Evolutionary conservation across 116 monocot genomes (phyloP), one percentile per base, ranked within the genome.

Genomic region (Posidonia oceanica): DNA sequence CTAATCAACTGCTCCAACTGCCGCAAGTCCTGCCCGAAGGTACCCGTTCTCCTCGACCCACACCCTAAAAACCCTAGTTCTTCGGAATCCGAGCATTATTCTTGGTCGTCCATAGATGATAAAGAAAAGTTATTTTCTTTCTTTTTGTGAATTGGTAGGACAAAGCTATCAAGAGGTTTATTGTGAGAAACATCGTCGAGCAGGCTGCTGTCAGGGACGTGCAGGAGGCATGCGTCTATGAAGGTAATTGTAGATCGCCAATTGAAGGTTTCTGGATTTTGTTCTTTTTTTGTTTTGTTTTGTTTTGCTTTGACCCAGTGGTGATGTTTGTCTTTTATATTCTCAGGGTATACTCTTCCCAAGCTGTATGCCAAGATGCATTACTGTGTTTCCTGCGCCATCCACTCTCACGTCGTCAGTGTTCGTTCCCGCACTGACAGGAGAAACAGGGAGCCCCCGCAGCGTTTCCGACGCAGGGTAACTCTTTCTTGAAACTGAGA

Each of bases 391-490:
- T 93, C 86, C 23, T 86, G 89, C 53, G 86, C 93, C 38, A 93
- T 93, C 58, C 93, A 89, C 69, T 84, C 88, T 8, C 86, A 93
- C 53, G 89, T 89, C 14, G 87, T 94, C 5, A 83, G 87, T 75
- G 94, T 94, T 21, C 52, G 94, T 39, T 94, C 87, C 18, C 76
- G 84, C 61, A 75, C 71, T 36, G 61, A 70, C 59, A 89, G 93
- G 74, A 84, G 87, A 71, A 85, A 76, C 78, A 87, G 87, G 23
- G 91, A 84, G 76, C 91, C 91, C 1, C 91, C 91, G 13, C 87
- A 87, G 76, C 80, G 85, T 16, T 91, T 91, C 79, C 80, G 87
- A 44, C 91, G 85, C 78, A 70, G 85, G 85, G 91, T 91, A 87
- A 11, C 39, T 8, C 2, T 54, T 52, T 59, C 8, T 37, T 64